Percentiles rank a stretch among this genome's conserved stretches.
phyloP scores from a whole-genome alignment of 345 rosid species.

The Jatropha curcas region DNA sequence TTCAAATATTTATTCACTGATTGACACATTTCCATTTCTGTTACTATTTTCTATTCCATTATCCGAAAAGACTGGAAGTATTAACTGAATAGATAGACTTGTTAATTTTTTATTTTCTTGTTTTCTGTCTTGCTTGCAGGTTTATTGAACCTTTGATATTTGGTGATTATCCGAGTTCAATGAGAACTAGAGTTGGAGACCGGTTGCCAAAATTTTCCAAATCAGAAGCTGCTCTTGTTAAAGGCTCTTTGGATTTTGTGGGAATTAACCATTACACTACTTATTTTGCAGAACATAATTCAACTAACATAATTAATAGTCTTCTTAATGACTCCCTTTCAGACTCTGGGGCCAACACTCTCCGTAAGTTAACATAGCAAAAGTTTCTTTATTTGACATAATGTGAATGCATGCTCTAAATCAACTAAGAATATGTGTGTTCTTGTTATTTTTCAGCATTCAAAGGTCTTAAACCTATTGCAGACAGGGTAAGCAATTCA shows the following conservation, averaged over 20 bases:
- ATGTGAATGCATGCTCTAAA: too few species aligned
- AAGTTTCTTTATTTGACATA: too few species aligned
- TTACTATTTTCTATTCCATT: too few species aligned
- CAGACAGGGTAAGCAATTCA: conserved; percentile 58
- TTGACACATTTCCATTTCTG: too few species aligned
- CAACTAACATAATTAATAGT: conserved; percentile 31
- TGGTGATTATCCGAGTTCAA: conserved; percentile 90
- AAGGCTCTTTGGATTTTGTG: conserved; percentile 87
- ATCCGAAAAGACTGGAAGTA: too few species aligned
- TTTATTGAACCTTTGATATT: conserved; percentile 80
- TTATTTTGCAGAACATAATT: conserved; percentile 53
- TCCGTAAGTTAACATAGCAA: conserved; percentile 48
- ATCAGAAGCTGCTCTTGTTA: conserved; percentile 55
- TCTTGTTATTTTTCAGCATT: conserved; percentile 56
- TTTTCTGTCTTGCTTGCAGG: conserved; percentile 40
- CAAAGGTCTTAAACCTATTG: conserved; percentile 50
- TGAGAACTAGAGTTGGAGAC: conserved; percentile 69
- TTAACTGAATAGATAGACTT: not conserved
- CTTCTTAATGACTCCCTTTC: conserved; percentile 64
- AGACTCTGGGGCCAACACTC: conserved; percentile 78
- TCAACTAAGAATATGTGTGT: not conserved
- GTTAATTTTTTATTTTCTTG: not conserved
- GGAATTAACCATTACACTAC: conserved; percentile 98
- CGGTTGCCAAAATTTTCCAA: conserved; percentile 70
- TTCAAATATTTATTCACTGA: not conserved